Base-by-base conservation (phyloP, 139 green algal genomes). In the Micractinium sp. region DNA sequence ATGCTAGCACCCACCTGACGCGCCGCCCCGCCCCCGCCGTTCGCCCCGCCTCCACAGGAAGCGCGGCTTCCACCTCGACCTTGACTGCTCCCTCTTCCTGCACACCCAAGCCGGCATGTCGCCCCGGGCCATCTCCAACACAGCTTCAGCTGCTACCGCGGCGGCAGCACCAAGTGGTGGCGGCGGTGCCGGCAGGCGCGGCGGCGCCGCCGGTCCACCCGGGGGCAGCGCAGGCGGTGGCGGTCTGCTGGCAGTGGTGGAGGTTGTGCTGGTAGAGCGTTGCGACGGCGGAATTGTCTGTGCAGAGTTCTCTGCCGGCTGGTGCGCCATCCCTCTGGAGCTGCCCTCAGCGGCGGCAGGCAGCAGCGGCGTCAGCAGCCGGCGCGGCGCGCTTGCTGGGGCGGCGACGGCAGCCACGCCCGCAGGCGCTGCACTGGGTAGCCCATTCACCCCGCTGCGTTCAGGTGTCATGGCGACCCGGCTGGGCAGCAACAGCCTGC, bases 81-180 rank as follows among this genome's bases (percentile, higher is more conserved):
- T 96, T 33, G 90, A 88, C 60, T 93, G 93, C 61, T 91, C 95
- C 73, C 86, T 95, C 1, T 97, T 91, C 91, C 93, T 95, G 67
- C 93, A 95, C 91, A 90, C 92, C 19, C 38, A 25, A 16, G 86
- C 36, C 15, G 25, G 15, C 3, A 4, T 85, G 7, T 18, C 15
- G 4, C 12, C 38, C 12, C 3, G 14, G 2, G 22, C 60, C 33
- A 33, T 9, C 22, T 0, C 81, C 0, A 5, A 22, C 18, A 18
- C 61, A 29, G 3, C 61, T 76, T 27, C 63, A 79, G 82, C 63
- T 35, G 12, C 35, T 3, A 36, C 63, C 16, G 38, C 36, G 14
- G 39, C 0, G 0, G 75, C 75, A 38, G 33, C 12, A 35, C 33
- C 74, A 35, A 20, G 3, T 16, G 56, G 75, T 35, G 16, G 36